These are phyloP conservation scores for Chrysanthemum seticuspe DNA, from an alignment of 129 eudicot species.

Conservation along the genomic window DNA sequence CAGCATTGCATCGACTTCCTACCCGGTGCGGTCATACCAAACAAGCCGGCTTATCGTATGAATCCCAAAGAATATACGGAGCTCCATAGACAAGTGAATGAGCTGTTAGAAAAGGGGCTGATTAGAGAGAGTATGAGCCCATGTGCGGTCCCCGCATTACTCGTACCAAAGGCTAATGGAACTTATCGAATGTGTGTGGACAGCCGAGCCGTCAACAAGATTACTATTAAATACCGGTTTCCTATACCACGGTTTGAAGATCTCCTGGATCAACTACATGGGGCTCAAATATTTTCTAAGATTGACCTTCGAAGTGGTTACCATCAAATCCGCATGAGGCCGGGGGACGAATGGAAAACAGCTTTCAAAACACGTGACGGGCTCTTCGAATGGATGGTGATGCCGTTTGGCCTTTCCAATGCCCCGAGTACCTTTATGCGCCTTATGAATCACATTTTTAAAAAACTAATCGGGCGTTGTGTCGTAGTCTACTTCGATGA, in stretches of 20 bases:
- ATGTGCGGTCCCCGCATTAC: too few relatives aligned
- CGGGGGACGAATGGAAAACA: background rate
- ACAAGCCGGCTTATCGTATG: too few relatives aligned
- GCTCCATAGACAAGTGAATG: too few relatives aligned
- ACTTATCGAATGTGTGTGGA: too few relatives aligned
- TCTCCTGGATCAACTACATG: background rate
- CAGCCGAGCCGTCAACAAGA: too few relatives aligned
- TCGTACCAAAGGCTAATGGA: too few relatives aligned
- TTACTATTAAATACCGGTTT: background rate
- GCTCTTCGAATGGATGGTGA: background rate
- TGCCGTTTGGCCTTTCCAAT: background rate
- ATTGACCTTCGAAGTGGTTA: background rate
- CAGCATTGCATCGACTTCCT: too few relatives aligned
- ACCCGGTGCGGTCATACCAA: too few relatives aligned
- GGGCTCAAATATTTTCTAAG: background rate
- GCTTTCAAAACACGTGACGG: background rate
- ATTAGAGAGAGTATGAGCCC: too few relatives aligned
- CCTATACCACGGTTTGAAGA: background rate
- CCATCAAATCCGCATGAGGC: background rate
- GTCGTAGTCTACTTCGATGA: background rate
- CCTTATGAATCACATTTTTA: background rate
- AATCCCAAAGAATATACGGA: too few relatives aligned
- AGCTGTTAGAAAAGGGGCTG: too few relatives aligned
- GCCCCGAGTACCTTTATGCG: background rate
- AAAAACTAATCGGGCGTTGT: too few relatives aligned